These are phyloP conservation scores for Acanthamoeba pearcei DNA, from an alignment of 208 protist species.

Conservation along the genomic window DNA sequence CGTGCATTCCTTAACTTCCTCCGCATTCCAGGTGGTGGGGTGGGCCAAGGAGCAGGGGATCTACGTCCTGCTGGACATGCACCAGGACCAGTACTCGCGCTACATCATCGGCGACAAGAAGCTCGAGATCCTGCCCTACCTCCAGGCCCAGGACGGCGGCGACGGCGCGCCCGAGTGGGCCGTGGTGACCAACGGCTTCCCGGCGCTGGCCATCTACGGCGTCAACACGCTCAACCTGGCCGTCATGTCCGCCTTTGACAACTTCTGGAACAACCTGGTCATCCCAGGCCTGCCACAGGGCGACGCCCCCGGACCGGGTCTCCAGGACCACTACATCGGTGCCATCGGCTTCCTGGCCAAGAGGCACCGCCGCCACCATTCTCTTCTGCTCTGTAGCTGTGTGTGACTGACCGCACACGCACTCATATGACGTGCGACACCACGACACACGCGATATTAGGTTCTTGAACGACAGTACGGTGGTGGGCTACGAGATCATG, in stretches of 20 bases:
- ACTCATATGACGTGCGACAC: too few relatives aligned
- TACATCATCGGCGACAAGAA: neutral
- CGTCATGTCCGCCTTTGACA: neutral
- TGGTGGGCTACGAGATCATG: constrained; percentile 34
- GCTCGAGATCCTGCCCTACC: neutral
- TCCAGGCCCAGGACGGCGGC: neutral
- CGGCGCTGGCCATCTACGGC: neutral
- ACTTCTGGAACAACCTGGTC: constrained; percentile 15
- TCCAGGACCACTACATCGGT: constrained; percentile 38
- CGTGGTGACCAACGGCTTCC: neutral
- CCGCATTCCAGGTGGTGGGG: neutral
- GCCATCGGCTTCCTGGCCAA: constrained; percentile 9
- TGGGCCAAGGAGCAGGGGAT: constrained; percentile 26
- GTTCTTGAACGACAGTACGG: neutral
- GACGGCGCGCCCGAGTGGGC: constrained; percentile 16
- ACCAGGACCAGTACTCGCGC: constrained; percentile 49
- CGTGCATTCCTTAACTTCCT: neutral
- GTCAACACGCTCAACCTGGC: constrained; percentile 11
- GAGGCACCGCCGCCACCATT: neutral
- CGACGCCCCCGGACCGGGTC: neutral
- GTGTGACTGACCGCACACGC: neutral
- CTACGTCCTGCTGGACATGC: constrained; percentile 30
- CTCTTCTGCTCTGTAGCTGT: too few relatives aligned
- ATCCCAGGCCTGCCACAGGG: constrained; percentile 1
- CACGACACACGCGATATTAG: neutral